phyloP scores from a whole-genome alignment of 148 eudicot genomes.

The Mesembryanthemum crystallinum region DNA sequence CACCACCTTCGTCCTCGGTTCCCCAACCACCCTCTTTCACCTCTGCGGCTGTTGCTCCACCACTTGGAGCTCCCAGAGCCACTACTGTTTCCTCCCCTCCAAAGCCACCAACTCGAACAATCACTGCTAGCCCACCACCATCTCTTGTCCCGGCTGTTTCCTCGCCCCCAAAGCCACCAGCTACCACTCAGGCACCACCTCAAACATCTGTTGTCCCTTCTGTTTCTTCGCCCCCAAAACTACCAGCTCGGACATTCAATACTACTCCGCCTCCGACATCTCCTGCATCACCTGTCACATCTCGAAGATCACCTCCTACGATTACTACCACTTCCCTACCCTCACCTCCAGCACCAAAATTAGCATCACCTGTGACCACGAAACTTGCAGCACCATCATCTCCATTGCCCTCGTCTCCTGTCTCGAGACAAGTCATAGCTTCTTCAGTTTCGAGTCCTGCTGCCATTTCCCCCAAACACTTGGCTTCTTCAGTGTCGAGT shows the following conservation, averaged over 20 bases:
- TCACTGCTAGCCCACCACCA: not conserved
- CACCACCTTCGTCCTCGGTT: constrained; percentile 3
- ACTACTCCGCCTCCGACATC: constrained; percentile 10
- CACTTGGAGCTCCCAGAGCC: constrained; percentile 12
- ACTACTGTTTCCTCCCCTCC: not conserved
- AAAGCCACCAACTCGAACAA: not conserved
- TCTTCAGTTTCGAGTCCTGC: constrained; percentile 3
- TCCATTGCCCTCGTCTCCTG: constrained; percentile 8
- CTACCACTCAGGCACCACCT: not conserved
- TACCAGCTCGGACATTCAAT: not conserved
- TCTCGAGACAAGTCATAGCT: constrained; percentile 11
- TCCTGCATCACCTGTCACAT: not conserved
- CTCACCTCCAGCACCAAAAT: not conserved
- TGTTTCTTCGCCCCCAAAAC: not conserved
- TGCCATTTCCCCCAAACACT: not conserved
- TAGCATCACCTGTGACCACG: constrained; percentile 15
- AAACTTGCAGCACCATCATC: constrained; percentile 4
- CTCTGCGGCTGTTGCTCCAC: constrained; percentile 18
- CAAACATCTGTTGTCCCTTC: not conserved
- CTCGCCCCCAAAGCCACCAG: not conserved
- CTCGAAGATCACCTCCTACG: constrained; percentile 9
- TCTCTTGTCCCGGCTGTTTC: not conserved
- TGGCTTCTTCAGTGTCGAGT: not conserved
- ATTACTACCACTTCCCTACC: not conserved
- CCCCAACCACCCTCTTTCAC: constrained; percentile 20